Evolutionary conservation across 2,329 filamentous ascomycete genomes (phyloP).

Genomic region (Salinomyces thailandicus): DNA sequence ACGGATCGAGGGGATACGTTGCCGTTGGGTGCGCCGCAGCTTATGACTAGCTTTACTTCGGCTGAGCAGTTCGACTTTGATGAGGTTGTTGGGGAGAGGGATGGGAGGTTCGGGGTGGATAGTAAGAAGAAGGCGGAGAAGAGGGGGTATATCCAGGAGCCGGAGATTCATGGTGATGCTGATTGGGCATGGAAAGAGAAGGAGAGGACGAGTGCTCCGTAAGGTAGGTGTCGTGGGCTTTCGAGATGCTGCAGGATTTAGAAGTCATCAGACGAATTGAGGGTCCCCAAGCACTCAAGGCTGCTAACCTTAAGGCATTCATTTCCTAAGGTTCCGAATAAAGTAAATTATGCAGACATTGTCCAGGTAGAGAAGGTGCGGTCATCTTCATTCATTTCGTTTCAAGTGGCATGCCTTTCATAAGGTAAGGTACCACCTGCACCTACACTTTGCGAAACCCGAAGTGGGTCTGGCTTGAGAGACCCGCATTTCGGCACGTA

Average conservation of each 20-base stretch:
- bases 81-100: conserved; percentile 39
- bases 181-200: conserved; percentile 38
- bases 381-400: no score
- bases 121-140: conserved; percentile 42
- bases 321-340: no score
- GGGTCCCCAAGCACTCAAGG: no score
- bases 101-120: conserved; percentile 45
- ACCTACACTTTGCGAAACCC: no score
- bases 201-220: neutral
- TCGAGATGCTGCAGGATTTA: neutral
- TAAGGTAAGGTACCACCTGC: no score
- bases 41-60: conserved; percentile 54
- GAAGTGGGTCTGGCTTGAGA: no score
- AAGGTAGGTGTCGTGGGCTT: neutral
- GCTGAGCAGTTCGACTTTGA: conserved; percentile 40
- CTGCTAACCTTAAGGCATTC: no score
- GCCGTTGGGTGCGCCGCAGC: conserved; percentile 49
- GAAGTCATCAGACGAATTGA: no score
- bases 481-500: no score
- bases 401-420: no score
- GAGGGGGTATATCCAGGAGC: conserved; percentile 43
- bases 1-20: conserved; percentile 60
- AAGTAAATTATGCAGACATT: no score
- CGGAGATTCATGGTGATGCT: conserved; percentile 38
- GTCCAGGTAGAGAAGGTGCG: no score